Percentiles rank a stretch among this genome's conserved stretches.
These are phyloP conservation scores for Colletotrichum eremochloae DNA, from an alignment of 2,329 filamentous ascomycete genomes.

Conservation along the genomic window DNA sequence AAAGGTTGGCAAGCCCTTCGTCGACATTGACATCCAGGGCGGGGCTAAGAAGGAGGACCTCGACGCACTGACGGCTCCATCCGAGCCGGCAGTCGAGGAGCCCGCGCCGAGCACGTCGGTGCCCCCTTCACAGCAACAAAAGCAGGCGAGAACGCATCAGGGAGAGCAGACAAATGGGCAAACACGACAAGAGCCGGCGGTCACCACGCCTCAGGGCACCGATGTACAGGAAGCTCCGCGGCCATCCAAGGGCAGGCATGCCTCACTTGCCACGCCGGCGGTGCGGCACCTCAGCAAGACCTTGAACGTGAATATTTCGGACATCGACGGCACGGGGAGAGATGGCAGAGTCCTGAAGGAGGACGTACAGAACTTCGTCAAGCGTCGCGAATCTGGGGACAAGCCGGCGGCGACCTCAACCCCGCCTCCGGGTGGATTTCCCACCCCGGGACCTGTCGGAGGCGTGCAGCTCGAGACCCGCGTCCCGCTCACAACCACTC, in stretches of 20 bases:
- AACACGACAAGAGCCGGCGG: slow-evolving; percentile 30
- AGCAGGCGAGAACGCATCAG: neutral
- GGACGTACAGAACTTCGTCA: slow-evolving; percentile 82
- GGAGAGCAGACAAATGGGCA: slow-evolving; percentile 19
- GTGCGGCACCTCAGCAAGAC: slow-evolving; percentile 91
- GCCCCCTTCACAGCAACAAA: slow-evolving; percentile 23
- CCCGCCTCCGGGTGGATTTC: slow-evolving; percentile 46
- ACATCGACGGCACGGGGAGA: slow-evolving; percentile 87
- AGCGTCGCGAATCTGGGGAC: slow-evolving; percentile 58
- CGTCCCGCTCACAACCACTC: slow-evolving; percentile 80
- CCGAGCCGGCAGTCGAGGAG: slow-evolving; percentile 41
- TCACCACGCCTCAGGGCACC: neutral
- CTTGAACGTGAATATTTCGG: slow-evolving; percentile 80
- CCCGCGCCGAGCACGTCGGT: slow-evolving; percentile 45
- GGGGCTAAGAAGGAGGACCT: slow-evolving; percentile 75
- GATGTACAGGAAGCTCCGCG: slow-evolving; percentile 44
- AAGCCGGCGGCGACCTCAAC: slow-evolving; percentile 28
- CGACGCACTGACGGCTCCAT: slow-evolving; percentile 47
- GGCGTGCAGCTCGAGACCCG: slow-evolving; percentile 75
- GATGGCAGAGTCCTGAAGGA: slow-evolving; percentile 94
- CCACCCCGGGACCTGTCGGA: slow-evolving; percentile 47
- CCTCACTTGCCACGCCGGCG: slow-evolving; percentile 88
- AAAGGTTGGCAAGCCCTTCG: slow-evolving; percentile 91
- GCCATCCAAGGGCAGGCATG: slow-evolving; percentile 71
- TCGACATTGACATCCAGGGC: slow-evolving; percentile 93